Conservation (phyloP, 2,329 filamentous ascomycete species). For the Sporothrix dimorphospora region DNA sequence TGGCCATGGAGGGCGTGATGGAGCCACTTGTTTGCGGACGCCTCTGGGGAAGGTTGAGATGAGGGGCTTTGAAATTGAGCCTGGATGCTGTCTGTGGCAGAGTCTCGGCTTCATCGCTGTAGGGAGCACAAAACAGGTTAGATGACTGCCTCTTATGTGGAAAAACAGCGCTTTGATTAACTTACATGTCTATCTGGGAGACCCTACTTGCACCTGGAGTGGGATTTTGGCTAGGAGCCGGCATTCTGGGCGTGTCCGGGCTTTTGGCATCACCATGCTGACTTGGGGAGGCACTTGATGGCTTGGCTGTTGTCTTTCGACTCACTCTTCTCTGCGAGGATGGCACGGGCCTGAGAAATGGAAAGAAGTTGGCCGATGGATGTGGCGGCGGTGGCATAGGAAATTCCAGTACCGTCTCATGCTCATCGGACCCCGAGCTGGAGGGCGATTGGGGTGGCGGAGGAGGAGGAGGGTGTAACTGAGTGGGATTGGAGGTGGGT, state of each 20-base stretch:
- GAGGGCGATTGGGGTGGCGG: not conserved
- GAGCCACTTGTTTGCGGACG: not conserved
- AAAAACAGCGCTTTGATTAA: not conserved
- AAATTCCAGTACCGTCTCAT: not conserved
- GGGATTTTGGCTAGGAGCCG: not conserved
- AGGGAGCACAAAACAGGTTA: not conserved
- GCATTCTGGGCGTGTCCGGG: too few species aligned
- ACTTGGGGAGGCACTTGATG: not conserved
- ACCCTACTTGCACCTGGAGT: not conserved
- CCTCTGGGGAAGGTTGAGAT: not conserved
- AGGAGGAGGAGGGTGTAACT: not conserved
- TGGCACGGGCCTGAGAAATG: constrained; percentile 23
- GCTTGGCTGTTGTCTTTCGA: not conserved
- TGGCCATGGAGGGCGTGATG: not conserved
- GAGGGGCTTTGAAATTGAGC: not conserved
- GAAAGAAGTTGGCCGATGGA: constrained; percentile 24
- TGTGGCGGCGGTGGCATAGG: constrained; percentile 23
- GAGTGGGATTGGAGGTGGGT: not conserved
- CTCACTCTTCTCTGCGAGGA: not conserved
- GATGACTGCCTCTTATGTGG: not conserved
- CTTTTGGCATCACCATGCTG: not conserved
- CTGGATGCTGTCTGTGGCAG: not conserved
- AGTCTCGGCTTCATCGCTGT: not conserved
- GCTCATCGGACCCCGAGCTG: not conserved
- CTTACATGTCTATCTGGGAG: not conserved